These are phyloP conservation scores for Collariella sp. DNA, from an alignment of 495 filamentous ascomycete species.

Conservation along the genomic window DNA sequence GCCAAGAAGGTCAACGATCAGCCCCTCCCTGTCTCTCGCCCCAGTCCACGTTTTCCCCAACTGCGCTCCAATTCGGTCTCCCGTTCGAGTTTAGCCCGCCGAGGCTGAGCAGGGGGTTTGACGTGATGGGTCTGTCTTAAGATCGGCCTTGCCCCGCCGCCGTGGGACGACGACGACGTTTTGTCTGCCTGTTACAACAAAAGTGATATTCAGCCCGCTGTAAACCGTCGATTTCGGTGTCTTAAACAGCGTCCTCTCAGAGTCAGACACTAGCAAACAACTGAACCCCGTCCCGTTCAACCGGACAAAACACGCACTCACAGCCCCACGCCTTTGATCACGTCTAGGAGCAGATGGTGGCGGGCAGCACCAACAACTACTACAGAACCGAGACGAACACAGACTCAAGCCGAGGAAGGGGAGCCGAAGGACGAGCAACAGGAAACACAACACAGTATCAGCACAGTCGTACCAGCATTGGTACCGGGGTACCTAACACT, in stretches of 20 bases:
- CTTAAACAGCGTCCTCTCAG: neutral
- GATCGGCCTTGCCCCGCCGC: conserved; percentile 4
- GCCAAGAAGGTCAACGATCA: neutral
- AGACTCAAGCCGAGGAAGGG: neutral
- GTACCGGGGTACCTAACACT: neutral
- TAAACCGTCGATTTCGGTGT: neutral
- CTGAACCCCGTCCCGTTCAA: neutral
- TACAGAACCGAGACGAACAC: neutral
- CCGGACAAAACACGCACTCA: neutral
- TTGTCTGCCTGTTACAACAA: neutral
- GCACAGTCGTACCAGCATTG: neutral
- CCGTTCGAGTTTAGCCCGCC: conserved; percentile 24
- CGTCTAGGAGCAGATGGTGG: conserved; percentile 4
- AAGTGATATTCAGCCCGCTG: neutral
- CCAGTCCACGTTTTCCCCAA: neutral
- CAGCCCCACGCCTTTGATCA: neutral
- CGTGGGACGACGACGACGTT: neutral
- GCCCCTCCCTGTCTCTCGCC: neutral
- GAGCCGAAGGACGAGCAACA: neutral
- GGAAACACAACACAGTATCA: neutral
- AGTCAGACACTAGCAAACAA: neutral
- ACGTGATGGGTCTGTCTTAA: neutral
- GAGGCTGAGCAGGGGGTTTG: conserved; percentile 13
- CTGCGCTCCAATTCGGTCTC: conserved; percentile 23
- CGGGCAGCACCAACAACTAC: neutral